Evolutionary conservation across 192 early-diverging fungal genomes (phyloP), one percentile per base, ranked within the genome.

Genomic region (Spizellomyces sp.): DNA sequence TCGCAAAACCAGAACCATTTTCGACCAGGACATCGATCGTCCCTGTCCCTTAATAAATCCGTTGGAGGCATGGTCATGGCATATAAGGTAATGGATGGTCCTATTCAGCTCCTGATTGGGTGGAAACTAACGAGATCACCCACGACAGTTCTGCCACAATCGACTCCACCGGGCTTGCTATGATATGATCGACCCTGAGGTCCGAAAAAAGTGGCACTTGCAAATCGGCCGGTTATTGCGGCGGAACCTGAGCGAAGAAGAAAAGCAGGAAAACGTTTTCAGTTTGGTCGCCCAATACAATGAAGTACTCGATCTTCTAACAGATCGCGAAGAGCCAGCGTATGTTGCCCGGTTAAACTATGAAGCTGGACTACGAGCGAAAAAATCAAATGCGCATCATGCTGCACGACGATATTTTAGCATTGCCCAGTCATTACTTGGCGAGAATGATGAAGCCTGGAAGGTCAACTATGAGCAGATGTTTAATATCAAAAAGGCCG

Each of bases 261-360:
- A 66, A 42, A 57, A 66, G 8, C 15, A 68, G 44, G 75, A 64
- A 6, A 47, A 44, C 57, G 68, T 75, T 45, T 70, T 70, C 19
- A 63, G 43, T 19, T 57, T 83, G 19, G 75, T 76, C 19, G 62
- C 47, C 15, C 82, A 83, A 21, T 83, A 76, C 76, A 81, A 81
- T 57, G 21, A 70, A 52, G 75, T 65, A 15, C 52, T 64, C 6
- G 41, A 56, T 15, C 21, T 71, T 7, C 14, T 77, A 8, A 36
- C 19, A 5, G 79, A 78, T 17, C 27, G 5, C 5, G 70, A 79
- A 47, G 77, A 79, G 46, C 46, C n/a, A 5, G 17, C 56, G 0
- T 66, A 65, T 48, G 68, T 77, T 36, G 71, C 79, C 7, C 58
- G 59, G 6, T 55, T 79, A 6, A 76, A 81, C 58, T 81, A 67